Evolutionary conservation across 176 grass and related monocot species (phyloP).

Genomic region (Avena eriantha): DNA sequence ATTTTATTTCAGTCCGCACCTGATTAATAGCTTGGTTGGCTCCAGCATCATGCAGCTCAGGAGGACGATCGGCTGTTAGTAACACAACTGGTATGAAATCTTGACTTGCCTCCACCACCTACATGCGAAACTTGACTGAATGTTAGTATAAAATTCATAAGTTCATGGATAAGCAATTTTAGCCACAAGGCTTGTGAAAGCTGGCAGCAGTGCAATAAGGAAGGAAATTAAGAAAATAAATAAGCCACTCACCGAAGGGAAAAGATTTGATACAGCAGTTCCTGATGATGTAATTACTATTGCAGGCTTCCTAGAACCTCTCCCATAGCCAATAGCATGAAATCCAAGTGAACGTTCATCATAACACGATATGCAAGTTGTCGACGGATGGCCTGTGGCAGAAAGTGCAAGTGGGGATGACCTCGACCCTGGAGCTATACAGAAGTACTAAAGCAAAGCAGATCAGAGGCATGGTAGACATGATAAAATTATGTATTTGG

Average conservation of each 20-base stretch:
- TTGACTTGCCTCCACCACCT: constrained; percentile 96
- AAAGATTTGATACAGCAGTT: constrained; percentile 98
- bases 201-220: constrained; percentile 12
- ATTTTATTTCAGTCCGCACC: constrained; percentile 50
- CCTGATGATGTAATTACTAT: constrained; percentile 95
- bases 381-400: constrained; percentile 73
- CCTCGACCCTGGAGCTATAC: constrained; percentile 97
- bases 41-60: constrained; percentile 88
- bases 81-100: constrained; percentile 85
- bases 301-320: constrained; percentile 74
- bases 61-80: constrained; percentile 93
- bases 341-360: constrained; percentile 99
- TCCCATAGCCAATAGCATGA: constrained; percentile 93
- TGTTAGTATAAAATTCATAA: constrained; percentile 38
- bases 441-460: constrained; percentile 79
- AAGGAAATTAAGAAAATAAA: constrained; percentile 33
- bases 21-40: constrained; percentile 97
- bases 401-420: constrained; percentile 93
- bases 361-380: constrained; percentile 95
- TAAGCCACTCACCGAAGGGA: constrained; percentile 74
- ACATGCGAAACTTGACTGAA: constrained; percentile 43
- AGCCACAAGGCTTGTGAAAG: constrained; percentile 26
- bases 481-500: constrained; percentile 18
- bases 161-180: constrained; percentile 19
- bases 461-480: constrained; percentile 51